These are phyloP conservation scores for Psilocybe cyanescens DNA, from an alignment of 768 basidiomycete genomes.

Conservation along the genomic window DNA sequence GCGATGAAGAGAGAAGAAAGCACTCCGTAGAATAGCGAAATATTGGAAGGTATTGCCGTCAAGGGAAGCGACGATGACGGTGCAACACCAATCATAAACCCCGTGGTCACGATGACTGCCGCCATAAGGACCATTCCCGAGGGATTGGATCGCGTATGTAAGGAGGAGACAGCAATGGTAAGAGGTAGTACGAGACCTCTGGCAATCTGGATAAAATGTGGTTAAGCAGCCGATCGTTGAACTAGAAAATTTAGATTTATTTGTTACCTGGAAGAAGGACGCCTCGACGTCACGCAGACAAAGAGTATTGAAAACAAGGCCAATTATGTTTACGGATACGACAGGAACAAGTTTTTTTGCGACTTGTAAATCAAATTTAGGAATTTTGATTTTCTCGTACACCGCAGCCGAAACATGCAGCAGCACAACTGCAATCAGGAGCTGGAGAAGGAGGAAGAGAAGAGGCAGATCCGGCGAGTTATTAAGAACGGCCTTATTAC, in stretches of 20 bases:
- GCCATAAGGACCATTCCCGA: slow-evolving; percentile 58
- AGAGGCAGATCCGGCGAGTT: slow-evolving; percentile 68
- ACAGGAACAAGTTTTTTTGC: slow-evolving; percentile 66
- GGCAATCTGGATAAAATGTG: slow-evolving; percentile 61
- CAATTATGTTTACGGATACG: slow-evolving; percentile 70
- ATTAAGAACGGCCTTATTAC: slow-evolving; percentile 79
- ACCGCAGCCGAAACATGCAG: slow-evolving; percentile 58
- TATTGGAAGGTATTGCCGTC: slow-evolving; percentile 47
- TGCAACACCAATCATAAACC: slow-evolving; percentile 77
- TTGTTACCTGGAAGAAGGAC: slow-evolving; percentile 73
- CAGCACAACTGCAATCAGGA: slow-evolving; percentile 68
- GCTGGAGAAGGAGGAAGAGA: slow-evolving; percentile 68
- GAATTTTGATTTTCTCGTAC: slow-evolving; percentile 57
- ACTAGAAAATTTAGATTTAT: not conserved
- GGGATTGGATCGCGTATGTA: slow-evolving; percentile 58
- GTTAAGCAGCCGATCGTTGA: not conserved
- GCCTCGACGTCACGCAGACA: slow-evolving; percentile 82
- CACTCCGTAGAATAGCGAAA: slow-evolving; percentile 71
- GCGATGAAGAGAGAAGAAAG: slow-evolving; percentile 78
- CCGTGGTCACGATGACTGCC: slow-evolving; percentile 66
- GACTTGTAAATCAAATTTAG: slow-evolving; percentile 50
- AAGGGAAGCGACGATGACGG: slow-evolving; percentile 53
- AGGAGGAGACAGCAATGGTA: slow-evolving; percentile 74
- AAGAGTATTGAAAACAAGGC: slow-evolving; percentile 79
- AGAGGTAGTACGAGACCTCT: slow-evolving; percentile 83